Evolutionary conservation across 495 filamentous ascomycete genomes (phyloP).

Genomic region (Penicillium verhagenii): DNA sequence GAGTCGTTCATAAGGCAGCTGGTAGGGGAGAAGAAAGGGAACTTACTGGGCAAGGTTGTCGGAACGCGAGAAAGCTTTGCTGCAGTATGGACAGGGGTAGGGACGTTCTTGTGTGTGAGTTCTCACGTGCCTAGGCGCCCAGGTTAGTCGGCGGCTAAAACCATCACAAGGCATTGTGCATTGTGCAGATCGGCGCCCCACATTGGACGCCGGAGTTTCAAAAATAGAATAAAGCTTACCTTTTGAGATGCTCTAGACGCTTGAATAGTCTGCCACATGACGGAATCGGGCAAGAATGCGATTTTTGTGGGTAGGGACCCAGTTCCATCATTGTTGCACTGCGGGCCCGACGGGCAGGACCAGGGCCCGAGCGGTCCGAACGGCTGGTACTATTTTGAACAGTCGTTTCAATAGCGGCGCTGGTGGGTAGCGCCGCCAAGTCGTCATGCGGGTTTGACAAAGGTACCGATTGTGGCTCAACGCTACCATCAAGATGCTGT

Average conservation of each 20-base stretch:
- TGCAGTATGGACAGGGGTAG: slow-evolving; percentile 95
- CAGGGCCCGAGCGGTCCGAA: slow-evolving; percentile 62
- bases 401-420: slow-evolving; percentile 56
- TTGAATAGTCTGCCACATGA: slow-evolving; percentile 97
- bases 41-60: slow-evolving; percentile 98
- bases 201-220: slow-evolving; percentile 4
- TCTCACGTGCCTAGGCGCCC: slow-evolving; percentile 81
- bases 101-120: slow-evolving; percentile 99
- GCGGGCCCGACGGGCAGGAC: slow-evolving; percentile 82
- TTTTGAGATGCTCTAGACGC: slow-evolving; percentile 97
- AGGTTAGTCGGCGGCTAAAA: slow-evolving; percentile 58
- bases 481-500: slow-evolving; percentile 74
- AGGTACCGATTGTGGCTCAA: slow-evolving; percentile 58
- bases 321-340: slow-evolving; percentile 97
- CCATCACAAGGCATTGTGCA: slow-evolving; percentile 15
- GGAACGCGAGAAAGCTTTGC: slow-evolving; percentile 96
- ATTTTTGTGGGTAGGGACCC: slow-evolving; percentile 94
- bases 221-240: slow-evolving; percentile 61
- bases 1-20: slow-evolving; percentile 1
- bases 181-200: slow-evolving; percentile 22
- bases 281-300: slow-evolving; percentile 97
- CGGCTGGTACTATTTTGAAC: slow-evolving; percentile 59
- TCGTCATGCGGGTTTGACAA: slow-evolving; percentile 66
- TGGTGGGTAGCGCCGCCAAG: slow-evolving; percentile 61
- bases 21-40: neutral